Base-by-base conservation (phyloP, 768 basidiomycete genomes). In the Mycena albidolilacea region DNA sequence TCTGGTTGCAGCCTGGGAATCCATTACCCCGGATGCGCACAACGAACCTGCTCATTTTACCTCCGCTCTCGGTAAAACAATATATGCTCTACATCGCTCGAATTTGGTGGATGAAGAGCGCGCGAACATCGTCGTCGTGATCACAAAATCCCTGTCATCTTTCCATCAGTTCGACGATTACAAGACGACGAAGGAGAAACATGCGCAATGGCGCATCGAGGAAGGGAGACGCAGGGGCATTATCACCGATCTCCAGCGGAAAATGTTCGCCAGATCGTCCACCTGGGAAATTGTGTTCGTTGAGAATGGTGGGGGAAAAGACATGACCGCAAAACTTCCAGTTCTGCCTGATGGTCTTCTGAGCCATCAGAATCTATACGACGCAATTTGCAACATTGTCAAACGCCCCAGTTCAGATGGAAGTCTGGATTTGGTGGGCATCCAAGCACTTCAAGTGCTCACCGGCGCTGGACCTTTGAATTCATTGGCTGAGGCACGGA, bases 221-320 rank as follows among this genome's bases (percentile, higher is more conserved):
- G 66, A 30, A 19, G 66, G 57, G 7, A 58, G 66, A 48, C 66
- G 66, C 17, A 66, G 52, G 52, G 64, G 64, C 17, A 66, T 66
- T 35, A 57, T 66, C 39, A 57, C 52, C 21, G 64, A 67, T 21
- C 66, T 67, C 11, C 66, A 67, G 11, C 55, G 57, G 43, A 67
- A 67, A 39, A 15, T 59, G 35, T 67, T 67, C 57, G 30, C 66
- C 23, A 46, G 39, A 48, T 59, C 44, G 43, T 35, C 43, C 0
- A 21, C 55, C 0, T 67, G 66, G 66, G 43, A 58, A 15, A 50
- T 48, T 1, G 66, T 59, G 12, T 67, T 67, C 44, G 17, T 67
- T 44, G 66, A 67, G 44, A 67, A 67, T 30, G 66, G 66, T 0
- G 66, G 66, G 4, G 66, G 58, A 0, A 55, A 11, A 4, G 54